These are phyloP conservation scores for Acidiella bohemica DNA, from an alignment of 495 filamentous ascomycete genomes.

Conservation along the genomic window DNA sequence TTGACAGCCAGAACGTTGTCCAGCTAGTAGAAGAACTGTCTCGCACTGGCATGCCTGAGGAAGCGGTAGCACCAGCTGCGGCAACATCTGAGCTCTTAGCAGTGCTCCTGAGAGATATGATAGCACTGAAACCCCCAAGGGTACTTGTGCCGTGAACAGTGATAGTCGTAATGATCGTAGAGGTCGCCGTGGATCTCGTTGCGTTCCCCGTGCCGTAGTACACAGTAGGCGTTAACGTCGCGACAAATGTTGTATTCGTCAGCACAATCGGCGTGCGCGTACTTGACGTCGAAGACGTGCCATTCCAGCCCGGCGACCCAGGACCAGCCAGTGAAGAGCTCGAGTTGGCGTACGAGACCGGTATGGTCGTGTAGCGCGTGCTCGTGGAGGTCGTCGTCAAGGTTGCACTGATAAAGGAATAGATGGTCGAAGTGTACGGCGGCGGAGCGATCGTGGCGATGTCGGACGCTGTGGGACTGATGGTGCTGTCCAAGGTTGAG, in stretches of 20 bases:
- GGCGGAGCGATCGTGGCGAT: conserved; percentile 4
- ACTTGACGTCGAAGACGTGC: too few species aligned
- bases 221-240: conserved; percentile 8
- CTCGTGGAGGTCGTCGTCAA: conserved; percentile 15
- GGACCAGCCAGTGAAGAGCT: conserved; percentile 5
- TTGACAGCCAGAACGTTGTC: too few species aligned
- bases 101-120: conserved; percentile 1
- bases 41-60: too few species aligned
- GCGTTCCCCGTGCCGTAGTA: conserved; percentile 4
- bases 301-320: conserved; percentile 7
- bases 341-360: conserved; percentile 3
- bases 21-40: too few species aligned
- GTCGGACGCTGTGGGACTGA: conserved; percentile 3
- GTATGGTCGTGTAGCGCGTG: conserved; percentile 10
- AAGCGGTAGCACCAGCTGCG: neutral
- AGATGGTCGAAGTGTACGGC: conserved; percentile 13
- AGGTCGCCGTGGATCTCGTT: conserved; percentile 7
- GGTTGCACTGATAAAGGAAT: conserved; percentile 4
- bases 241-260: too few species aligned
- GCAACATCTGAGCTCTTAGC: neutral
- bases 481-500: neutral
- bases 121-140: conserved; percentile 1
- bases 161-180: conserved; percentile 7
- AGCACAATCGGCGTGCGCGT: too few species aligned
- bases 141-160: neutral